Evolutionary conservation across 106 monocot genomes (phyloP).

Genomic region (Allium cepa): DNA sequence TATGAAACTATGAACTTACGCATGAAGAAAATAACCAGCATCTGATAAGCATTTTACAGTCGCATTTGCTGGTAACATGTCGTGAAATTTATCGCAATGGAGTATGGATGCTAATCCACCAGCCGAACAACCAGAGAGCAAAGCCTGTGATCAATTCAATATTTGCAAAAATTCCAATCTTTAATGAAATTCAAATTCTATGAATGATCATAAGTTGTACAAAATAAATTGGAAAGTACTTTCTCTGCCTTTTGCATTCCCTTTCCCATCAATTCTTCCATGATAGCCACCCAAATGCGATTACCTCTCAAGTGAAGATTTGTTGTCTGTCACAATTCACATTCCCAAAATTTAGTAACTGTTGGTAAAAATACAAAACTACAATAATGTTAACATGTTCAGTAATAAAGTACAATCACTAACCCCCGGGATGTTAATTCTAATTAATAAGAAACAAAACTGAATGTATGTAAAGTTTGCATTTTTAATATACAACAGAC

Average conservation of each 20-base stretch:
- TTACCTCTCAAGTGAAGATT: slow-evolving; percentile 13
- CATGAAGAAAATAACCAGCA: slow-evolving; percentile 95
- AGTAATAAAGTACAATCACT: no score
- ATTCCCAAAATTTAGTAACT: no score
- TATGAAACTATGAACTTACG: slow-evolving; percentile 33
- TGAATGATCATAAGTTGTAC: neutral
- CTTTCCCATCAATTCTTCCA: slow-evolving; percentile 23
- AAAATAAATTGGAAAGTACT: slow-evolving; percentile 2
- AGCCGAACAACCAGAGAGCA: slow-evolving; percentile 96
- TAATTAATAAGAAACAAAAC: neutral
- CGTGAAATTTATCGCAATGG: slow-evolving; percentile 74
- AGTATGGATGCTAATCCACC: slow-evolving; percentile 87
- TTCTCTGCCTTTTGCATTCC: slow-evolving; percentile 28
- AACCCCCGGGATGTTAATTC: no score
- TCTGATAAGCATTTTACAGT: slow-evolving; percentile 93
- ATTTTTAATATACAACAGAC: neutral
- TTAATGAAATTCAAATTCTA: neutral
- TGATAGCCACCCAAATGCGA: slow-evolving; percentile 17
- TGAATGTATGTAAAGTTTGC: neutral
- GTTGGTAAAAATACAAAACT: no score
- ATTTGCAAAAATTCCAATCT: neutral
- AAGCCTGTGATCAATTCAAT: slow-evolving; percentile 42
- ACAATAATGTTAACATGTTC: no score
- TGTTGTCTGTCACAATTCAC: slow-evolving; percentile 2
- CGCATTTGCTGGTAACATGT: slow-evolving; percentile 54